These are phyloP conservation scores for Fusarium poae DNA, from an alignment of 2,329 filamentous ascomycete genomes.

Conservation along the genomic window DNA sequence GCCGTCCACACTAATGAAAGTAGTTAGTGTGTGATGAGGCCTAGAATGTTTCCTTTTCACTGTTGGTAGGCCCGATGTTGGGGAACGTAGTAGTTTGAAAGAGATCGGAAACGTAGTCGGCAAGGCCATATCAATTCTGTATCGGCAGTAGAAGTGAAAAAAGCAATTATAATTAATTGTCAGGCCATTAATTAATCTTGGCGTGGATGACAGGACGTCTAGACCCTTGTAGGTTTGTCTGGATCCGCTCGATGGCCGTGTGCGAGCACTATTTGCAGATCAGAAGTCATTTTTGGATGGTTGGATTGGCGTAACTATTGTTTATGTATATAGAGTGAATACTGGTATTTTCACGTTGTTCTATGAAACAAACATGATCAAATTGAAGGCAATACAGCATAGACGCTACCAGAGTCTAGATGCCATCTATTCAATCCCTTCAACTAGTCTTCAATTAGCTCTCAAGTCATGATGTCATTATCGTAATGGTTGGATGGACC, in stretches of 20 bases:
- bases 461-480: conserved; percentile 36
- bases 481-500: conserved; percentile 14
- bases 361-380: background rate
- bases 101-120: conserved; percentile 30
- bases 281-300: conserved; percentile 5
- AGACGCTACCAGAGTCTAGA: conserved; percentile 1
- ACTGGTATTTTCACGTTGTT: background rate
- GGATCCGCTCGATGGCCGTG: conserved; percentile 31
- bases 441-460: background rate
- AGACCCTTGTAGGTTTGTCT: conserved; percentile 2
- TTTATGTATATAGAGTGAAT: background rate
- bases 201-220: conserved; percentile 23
- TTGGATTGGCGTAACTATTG: background rate
- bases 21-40: background rate
- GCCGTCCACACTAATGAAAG: background rate
- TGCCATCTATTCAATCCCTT: background rate
- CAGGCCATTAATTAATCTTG: conserved; percentile 16
- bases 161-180: conserved; percentile 23
- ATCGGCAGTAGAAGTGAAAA: conserved; percentile 8
- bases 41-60: background rate
- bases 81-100: conserved; percentile 27
- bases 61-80: conserved; percentile 22
- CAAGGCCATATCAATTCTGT: conserved; percentile 6
- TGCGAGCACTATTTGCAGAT: conserved; percentile 42
- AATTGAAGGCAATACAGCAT: background rate